Conservation (phyloP, 208 protist species). For the Willaertia magna region DNA sequence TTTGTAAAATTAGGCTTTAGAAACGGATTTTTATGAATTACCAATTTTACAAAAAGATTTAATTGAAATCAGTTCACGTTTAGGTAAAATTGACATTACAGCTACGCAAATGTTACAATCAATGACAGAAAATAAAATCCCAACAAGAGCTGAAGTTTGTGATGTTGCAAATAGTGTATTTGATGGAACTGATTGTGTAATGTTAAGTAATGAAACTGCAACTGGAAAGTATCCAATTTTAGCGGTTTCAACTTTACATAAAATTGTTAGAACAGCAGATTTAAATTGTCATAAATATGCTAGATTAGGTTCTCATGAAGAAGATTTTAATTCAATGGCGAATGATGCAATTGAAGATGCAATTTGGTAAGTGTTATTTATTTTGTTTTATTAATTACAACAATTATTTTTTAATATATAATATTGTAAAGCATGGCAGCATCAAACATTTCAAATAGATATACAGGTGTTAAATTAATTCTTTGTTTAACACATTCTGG, state of each 20-base stretch:
- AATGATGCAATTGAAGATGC: neutral
- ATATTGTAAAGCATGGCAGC: neutral
- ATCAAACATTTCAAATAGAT: neutral
- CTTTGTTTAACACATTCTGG: conserved; percentile 32
- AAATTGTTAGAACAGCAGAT: conserved; percentile 53
- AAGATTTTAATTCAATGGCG: neutral
- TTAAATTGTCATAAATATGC: neutral
- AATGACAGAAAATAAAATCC: conserved; percentile 83
- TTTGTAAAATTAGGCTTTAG: conserved; percentile 96
- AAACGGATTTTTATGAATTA: conserved; percentile 93
- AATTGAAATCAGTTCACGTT: conserved; percentile 89
- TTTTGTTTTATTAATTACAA: too few species aligned
- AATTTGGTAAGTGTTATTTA: neutral
- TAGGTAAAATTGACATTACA: conserved; percentile 93
- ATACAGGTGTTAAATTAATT: neutral
- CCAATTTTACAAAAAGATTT: conserved; percentile 95
- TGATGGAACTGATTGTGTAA: conserved; percentile 95
- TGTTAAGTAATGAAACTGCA: conserved; percentile 96
- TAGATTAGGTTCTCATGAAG: neutral
- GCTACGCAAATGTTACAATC: conserved; percentile 98
- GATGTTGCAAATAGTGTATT: conserved; percentile 95
- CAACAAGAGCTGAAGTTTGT: conserved; percentile 92
- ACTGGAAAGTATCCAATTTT: conserved; percentile 88
- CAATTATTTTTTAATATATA: too few species aligned
- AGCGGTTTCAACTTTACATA: conserved; percentile 82